Evolutionary conservation across 202 grass and related monocot genomes (phyloP), one percentile per base, ranked within the genome.

Genomic region (Sporobolus alterniflorus): DNA sequence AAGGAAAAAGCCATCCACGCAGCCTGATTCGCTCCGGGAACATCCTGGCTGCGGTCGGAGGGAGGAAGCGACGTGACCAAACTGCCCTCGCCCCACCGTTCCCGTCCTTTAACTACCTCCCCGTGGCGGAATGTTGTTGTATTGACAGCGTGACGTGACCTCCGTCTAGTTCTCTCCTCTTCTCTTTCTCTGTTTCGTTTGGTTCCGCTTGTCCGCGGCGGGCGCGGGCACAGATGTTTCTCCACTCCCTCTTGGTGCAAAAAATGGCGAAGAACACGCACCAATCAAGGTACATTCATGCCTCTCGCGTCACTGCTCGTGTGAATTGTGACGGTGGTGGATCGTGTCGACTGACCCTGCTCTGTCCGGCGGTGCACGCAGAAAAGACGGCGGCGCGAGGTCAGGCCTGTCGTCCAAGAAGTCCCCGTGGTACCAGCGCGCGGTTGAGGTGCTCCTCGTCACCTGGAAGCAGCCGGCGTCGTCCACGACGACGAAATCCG

Each of bases 391-490:
- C 76, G 55, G 75, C 75, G 81, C 71, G 47, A 86, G 31, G 1
- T 9, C 87, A 1, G 49, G 74, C 4, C 16, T 31, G 73, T 21
- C 84, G 47, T 86, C 88, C 12, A 90, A 87, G 75, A 90, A 80
- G 84, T 84, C 89, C 4, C 90, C 86, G 67, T 88, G 90, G 90
- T 91, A 91, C 90, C 90, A 91, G 86, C 82, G 90, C 61, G 86
- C 86, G 33, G 76, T 88, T 67, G 82, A 91, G 90, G 69, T 85
- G 82, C 71, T 91, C 21, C 75, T 87, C 63, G 80, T 90, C 22
- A 25, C 84, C 29, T 87, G 91, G 88, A 90, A 85, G 74, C 88
- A 67, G 64, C 85, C 68, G 25, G 21, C 16, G 41, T 2, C 76
- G 42, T 1, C 77, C 30, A 7, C 71, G 40, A 7, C 81, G 52